These are phyloP conservation scores for Corynascus novoguineensis DNA, from an alignment of 495 filamentous ascomycete species.

Conservation along the genomic window DNA sequence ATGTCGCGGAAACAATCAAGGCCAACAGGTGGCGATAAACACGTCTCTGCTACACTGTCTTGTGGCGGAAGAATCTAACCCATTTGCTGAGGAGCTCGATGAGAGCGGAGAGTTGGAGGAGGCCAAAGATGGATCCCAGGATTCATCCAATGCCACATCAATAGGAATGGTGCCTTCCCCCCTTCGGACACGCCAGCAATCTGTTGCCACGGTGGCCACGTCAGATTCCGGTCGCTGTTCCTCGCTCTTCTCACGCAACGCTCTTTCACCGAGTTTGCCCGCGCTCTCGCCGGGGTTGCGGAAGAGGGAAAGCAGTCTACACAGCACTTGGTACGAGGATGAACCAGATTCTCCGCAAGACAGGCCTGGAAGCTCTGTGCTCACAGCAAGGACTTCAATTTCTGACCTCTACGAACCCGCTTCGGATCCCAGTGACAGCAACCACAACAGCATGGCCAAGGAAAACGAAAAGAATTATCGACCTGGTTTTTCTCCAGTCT, in stretches of 20 bases:
- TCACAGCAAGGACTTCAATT: constrained; percentile 11
- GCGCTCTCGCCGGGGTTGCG: constrained; percentile 8
- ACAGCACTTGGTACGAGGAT: constrained; percentile 34
- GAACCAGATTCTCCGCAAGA: constrained; percentile 20
- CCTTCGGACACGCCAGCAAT: constrained; percentile 31
- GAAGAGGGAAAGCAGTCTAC: constrained; percentile 7
- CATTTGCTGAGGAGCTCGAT: neutral
- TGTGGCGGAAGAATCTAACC: neutral
- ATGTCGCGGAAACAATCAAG: constrained; percentile 5
- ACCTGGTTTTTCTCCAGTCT: neutral
- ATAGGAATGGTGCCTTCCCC: constrained; percentile 22
- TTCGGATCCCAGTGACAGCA: neutral
- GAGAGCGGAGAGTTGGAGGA: constrained; percentile 3
- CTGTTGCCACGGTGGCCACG: constrained; percentile 33
- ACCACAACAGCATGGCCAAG: neutral
- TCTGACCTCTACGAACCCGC: neutral
- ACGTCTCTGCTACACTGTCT: neutral
- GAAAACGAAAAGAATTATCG: neutral
- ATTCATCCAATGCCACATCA: constrained; percentile 29
- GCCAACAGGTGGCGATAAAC: neutral
- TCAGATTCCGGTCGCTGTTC: constrained; percentile 31
- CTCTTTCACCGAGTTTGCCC: constrained; percentile 15
- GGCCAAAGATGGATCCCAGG: constrained; percentile 7
- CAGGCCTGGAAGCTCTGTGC: neutral
- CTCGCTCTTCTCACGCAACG: constrained; percentile 22